Base-by-base conservation (phyloP, 2,329 filamentous ascomycete species). In the Elsinoe batatas region DNA sequence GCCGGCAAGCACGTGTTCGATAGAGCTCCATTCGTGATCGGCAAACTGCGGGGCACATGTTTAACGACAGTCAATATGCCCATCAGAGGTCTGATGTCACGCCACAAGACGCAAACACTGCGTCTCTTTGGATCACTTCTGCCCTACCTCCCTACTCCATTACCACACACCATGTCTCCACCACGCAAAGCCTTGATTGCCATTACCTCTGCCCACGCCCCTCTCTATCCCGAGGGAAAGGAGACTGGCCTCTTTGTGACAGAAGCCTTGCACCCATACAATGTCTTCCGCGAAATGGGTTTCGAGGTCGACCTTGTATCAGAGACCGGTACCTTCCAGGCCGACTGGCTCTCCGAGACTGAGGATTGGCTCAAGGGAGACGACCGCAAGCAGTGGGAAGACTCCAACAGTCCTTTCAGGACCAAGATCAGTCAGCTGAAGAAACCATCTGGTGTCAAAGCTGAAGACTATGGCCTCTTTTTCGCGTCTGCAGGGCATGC, bases 181-280 rank as follows among this genome's bases (percentile, higher is more conserved):
- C 64, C 72, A 33, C 71, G 68, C 49, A 66, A 66, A 56, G 74
- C 72, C 44, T 61, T 76, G 51, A 74, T 76, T 51, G 64, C 67
- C 53, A 63, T 74, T 42, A 74, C 74, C 20, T 74, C 73, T 3
- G 72, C 73, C 17, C 63, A 64, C 11, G 72, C 69, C n/a, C 60
- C 65, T 22, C 67, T 73, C n/a, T 71, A 67, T 58, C 59, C 35
- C 10, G 56, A 70, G 3, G 71, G 71, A 57, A 69, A 71, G 50
- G 68, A 71, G 58, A 72, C 71, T 1, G 74, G 72, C 10, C 62
- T 77, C 49, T 77, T 77, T 64, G 72, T 77, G 58, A 69, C 63
- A 53, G 75, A 77, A 61, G 75, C 74, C 13, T 67, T 76, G 6
- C 74, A 77, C 58, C 74, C 75, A 0, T 77, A 67, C 68, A 71